Conservation (phyloP, 129 eudicot genomes). For the Helichrysum umbraculigerum region DNA sequence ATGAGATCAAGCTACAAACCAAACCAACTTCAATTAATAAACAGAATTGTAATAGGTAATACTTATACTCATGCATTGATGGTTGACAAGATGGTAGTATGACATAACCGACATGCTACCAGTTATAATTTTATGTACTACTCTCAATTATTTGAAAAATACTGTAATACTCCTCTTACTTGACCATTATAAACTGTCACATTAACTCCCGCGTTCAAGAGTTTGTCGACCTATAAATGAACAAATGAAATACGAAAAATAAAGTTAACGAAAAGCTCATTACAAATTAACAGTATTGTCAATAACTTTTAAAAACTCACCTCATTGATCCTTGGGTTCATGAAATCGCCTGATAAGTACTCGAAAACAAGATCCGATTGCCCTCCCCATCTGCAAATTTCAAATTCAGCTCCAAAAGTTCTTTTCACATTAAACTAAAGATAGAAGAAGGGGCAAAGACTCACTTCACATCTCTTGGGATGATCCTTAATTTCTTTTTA, state of each 20-base stretch:
- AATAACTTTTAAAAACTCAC: slow-evolving; percentile 21
- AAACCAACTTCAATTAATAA: slow-evolving; percentile 12
- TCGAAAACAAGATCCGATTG: slow-evolving; percentile 38
- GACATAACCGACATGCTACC: slow-evolving; percentile 1
- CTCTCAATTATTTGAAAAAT: not conserved
- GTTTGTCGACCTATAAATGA: slow-evolving; percentile 48
- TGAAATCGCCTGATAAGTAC: slow-evolving; percentile 45
- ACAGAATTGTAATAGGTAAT: not conserved
- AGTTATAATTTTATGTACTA: slow-evolving; percentile 2
- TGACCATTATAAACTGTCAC: slow-evolving; percentile 62
- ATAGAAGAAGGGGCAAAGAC: slow-evolving; percentile 9
- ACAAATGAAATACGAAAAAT: not conserved
- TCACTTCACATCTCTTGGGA: slow-evolving; percentile 43
- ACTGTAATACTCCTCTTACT: slow-evolving; percentile 33
- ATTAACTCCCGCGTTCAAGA: slow-evolving; percentile 53
- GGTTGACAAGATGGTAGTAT: not conserved
- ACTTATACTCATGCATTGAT: slow-evolving; percentile 6
- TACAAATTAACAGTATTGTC: slow-evolving; percentile 1
- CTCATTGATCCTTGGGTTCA: slow-evolving; percentile 55
- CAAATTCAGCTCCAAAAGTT: not conserved
- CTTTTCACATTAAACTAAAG: not conserved
- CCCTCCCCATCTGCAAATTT: slow-evolving; percentile 49
- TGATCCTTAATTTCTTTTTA: slow-evolving; percentile 45
- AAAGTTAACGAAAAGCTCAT: slow-evolving; percentile 10
- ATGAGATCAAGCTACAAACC: slow-evolving; percentile 53